Percentiles rank a stretch among this genome's conserved stretches.
Conservation (phyloP, 1,139 yeast genomes). For the Taphrina wiesneri region DNA sequence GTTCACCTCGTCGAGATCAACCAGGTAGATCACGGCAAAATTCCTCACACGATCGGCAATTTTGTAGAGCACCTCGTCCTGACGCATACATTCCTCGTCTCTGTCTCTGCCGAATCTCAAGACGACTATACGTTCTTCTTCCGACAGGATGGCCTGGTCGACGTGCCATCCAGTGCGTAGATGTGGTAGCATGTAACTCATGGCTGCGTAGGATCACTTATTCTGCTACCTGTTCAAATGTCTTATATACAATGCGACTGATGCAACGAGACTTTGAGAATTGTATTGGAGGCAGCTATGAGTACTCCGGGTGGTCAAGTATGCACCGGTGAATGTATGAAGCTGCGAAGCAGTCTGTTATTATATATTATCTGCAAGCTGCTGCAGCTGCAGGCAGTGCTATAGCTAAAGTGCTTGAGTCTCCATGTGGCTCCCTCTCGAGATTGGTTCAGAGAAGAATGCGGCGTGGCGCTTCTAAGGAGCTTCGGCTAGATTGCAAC, state of each 20-base stretch:
- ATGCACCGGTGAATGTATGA: too few relatives aligned
- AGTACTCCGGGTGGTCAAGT: too few relatives aligned
- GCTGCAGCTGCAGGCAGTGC: too few relatives aligned
- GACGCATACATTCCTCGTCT: constrained; percentile 77
- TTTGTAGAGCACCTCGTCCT: constrained; percentile 81
- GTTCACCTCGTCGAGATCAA: constrained; percentile 85
- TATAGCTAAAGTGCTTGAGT: not conserved
- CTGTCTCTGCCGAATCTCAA: constrained; percentile 80
- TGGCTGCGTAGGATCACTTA: not conserved
- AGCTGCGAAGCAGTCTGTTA: too few relatives aligned
- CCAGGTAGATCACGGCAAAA: constrained; percentile 77
- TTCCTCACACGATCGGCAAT: constrained; percentile 82
- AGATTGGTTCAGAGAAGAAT: not conserved
- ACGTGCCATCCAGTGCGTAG: constrained; percentile 91
- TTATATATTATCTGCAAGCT: too few relatives aligned
- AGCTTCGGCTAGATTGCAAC: too few relatives aligned
- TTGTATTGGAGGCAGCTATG: too few relatives aligned
- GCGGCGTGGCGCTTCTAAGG: not conserved
- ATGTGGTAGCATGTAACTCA: constrained; percentile 66
- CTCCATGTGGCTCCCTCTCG: not conserved
- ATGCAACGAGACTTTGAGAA: not conserved
- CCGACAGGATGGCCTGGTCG: constrained; percentile 86
- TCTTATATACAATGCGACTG: too few relatives aligned
- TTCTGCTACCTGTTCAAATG: not conserved
- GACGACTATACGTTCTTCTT: constrained; percentile 83